Evolutionary conservation across 2,329 filamentous ascomycete species (phyloP).

Genomic region (Eutypella sp.): DNA sequence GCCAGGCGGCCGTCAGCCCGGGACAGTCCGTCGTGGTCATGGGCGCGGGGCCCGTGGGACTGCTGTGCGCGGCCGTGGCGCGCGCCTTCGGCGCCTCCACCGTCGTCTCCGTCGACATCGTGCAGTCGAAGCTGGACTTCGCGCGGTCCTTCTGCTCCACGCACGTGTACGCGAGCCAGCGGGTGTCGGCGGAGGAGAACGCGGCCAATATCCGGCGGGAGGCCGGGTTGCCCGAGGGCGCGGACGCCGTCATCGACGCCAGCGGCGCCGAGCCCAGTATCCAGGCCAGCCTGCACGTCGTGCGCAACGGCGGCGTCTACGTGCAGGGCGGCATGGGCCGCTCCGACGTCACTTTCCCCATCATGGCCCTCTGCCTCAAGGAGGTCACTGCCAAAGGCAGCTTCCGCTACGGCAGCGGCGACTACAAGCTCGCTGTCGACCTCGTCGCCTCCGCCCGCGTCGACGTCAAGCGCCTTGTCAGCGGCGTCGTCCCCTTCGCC

Average conservation of each 20-base stretch:
- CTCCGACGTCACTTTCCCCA: constrained; percentile 82
- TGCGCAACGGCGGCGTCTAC: constrained; percentile 68
- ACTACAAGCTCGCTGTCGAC: constrained; percentile 79
- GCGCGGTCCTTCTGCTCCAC: constrained; percentile 69
- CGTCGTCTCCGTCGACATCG: constrained; percentile 84
- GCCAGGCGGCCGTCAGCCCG: constrained; percentile 66
- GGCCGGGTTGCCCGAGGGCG: constrained; percentile 60
- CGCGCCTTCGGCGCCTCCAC: constrained; percentile 79
- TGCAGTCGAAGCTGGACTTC: constrained; percentile 72
- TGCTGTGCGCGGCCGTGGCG: constrained; percentile 83
- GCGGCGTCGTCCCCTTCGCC: constrained; percentile 69
- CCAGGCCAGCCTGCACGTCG: constrained; percentile 66
- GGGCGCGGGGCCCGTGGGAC: constrained; percentile 80
- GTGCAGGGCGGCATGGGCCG: constrained; percentile 91
- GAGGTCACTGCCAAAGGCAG: constrained; percentile 82
- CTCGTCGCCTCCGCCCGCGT: constrained; percentile 70
- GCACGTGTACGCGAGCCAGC: constrained; percentile 61
- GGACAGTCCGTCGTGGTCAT: constrained; percentile 79
- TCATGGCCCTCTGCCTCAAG: constrained; percentile 84
- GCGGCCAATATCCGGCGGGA: constrained; percentile 61
- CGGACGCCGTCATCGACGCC: constrained; percentile 76
- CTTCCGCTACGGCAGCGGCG: constrained; percentile 84
- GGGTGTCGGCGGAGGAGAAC: constrained; percentile 64
- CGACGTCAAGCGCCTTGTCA: constrained; percentile 78
- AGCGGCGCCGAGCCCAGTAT: constrained; percentile 75